Percentiles rank a stretch among this genome's conserved stretches.
These are phyloP conservation scores for Psophocarpus tetragonolobus DNA, from an alignment of 306 rosid genomes.

Conservation along the genomic window DNA sequence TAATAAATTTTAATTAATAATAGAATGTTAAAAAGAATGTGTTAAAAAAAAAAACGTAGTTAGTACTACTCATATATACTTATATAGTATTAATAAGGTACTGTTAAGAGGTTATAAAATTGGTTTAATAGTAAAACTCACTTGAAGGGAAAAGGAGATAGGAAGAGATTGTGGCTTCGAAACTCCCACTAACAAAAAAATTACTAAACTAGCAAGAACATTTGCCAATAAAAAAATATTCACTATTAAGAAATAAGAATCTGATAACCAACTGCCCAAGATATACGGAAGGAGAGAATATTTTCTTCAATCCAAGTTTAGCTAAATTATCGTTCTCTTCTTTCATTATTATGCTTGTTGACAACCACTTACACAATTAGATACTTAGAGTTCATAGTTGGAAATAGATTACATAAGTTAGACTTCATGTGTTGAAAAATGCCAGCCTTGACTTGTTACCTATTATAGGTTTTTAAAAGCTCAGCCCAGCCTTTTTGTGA, in stretches of 20 bases:
- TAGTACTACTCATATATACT: not conserved
- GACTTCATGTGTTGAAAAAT: not conserved
- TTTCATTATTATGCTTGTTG: not conserved
- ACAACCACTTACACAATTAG: not conserved
- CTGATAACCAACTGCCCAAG: not conserved
- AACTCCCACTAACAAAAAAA: no score
- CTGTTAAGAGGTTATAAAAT: no score
- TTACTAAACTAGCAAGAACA: no score
- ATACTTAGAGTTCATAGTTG: no score
- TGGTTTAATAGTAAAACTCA: no score
- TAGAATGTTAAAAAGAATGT: no score
- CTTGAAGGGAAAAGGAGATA: no score
- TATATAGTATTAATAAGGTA: no score
- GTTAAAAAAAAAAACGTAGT: no score
- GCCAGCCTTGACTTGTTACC: not conserved
- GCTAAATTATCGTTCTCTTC: not conserved
- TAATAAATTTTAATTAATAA: no score
- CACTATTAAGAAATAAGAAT: not conserved
- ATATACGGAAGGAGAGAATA: not conserved
- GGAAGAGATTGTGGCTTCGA: no score
- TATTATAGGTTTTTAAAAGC: not conserved
- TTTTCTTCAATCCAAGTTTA: not conserved
- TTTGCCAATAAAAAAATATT: no score
- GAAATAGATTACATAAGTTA: not conserved
- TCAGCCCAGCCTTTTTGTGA: not conserved